Evolutionary conservation across 148 eudicot genomes (phyloP).

Genomic region (Chenopodium suecicum): DNA sequence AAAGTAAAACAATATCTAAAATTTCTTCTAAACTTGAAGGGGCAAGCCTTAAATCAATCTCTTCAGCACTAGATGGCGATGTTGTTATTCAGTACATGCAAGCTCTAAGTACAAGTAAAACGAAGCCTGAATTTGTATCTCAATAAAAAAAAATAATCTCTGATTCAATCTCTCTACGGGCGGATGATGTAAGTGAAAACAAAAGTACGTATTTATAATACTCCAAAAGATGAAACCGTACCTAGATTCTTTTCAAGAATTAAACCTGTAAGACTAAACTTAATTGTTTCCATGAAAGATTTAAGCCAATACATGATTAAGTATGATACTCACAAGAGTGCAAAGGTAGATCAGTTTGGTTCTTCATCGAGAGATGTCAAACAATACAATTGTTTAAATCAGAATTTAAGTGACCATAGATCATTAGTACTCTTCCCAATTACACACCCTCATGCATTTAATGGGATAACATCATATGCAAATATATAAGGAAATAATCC

Average conservation of each 20-base stretch:
- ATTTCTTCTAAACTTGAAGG: too few species aligned
- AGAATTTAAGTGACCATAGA: background rate
- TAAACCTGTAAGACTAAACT: background rate
- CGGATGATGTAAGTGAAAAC: too few species aligned
- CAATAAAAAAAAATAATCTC: background rate
- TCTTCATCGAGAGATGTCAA: background rate
- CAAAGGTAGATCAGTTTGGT: background rate
- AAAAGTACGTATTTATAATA: too few species aligned
- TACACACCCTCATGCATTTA: background rate
- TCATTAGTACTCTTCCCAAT: background rate
- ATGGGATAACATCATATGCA: background rate
- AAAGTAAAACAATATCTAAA: background rate
- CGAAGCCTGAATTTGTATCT: background rate
- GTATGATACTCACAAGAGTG: background rate
- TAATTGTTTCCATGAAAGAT: background rate
- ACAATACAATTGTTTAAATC: background rate
- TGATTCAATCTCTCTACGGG: background rate
- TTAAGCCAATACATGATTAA: background rate
- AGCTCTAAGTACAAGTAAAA: background rate
- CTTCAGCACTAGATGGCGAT: background rate
- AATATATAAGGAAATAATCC: too few species aligned
- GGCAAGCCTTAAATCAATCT: background rate
- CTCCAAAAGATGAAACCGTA: too few species aligned
- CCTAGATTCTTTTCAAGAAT: background rate
- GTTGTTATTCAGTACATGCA: background rate